Percentiles rank a stretch among this genome's conserved stretches.
Conservation (phyloP, 2,329 filamentous ascomycete genomes). For the Phaeoacremonium minimum region DNA sequence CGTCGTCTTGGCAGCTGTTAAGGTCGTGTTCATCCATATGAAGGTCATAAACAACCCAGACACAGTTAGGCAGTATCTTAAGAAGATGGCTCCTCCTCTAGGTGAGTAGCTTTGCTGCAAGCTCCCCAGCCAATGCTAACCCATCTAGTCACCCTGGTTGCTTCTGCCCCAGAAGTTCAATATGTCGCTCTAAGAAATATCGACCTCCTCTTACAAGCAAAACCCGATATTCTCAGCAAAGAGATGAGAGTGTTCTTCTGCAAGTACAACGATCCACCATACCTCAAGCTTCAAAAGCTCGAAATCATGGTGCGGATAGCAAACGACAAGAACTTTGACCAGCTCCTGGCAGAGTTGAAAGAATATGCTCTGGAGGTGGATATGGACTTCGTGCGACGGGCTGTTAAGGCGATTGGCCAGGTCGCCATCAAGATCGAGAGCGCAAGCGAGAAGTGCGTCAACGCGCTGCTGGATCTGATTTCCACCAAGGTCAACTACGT, state of each 20-base stretch:
- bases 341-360: slow-evolving; percentile 88
- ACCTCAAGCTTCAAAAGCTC: slow-evolving; percentile 94
- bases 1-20: slow-evolving; percentile 94
- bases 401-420: slow-evolving; percentile 94
- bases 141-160: slow-evolving; percentile 78
- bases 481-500: slow-evolving; percentile 99
- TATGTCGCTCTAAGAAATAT: slow-evolving; percentile 97
- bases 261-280: slow-evolving; percentile 98
- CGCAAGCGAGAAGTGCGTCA: slow-evolving; percentile 92
- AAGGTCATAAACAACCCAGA: slow-evolving; percentile 74
- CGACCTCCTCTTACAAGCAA: slow-evolving; percentile 89
- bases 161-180: slow-evolving; percentile 93
- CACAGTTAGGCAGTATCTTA: slow-evolving; percentile 78
- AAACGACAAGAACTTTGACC: slow-evolving; percentile 94
- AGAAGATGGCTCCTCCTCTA: slow-evolving; percentile 97
- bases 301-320: slow-evolving; percentile 99
- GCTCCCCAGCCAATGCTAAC: slow-evolving; percentile 1
- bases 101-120: no score
- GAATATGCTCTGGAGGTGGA: slow-evolving; percentile 98
- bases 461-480: slow-evolving; percentile 87
- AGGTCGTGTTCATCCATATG: slow-evolving; percentile 97
- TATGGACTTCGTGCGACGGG: slow-evolving; percentile 95
- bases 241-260: slow-evolving; percentile 98
- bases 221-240: slow-evolving; percentile 94
- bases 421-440: slow-evolving; percentile 98